Evolutionary conservation across 768 basidiomycete genomes (phyloP), one percentile per base, ranked within the genome.

Genomic region (Boletus reticuloceps): DNA sequence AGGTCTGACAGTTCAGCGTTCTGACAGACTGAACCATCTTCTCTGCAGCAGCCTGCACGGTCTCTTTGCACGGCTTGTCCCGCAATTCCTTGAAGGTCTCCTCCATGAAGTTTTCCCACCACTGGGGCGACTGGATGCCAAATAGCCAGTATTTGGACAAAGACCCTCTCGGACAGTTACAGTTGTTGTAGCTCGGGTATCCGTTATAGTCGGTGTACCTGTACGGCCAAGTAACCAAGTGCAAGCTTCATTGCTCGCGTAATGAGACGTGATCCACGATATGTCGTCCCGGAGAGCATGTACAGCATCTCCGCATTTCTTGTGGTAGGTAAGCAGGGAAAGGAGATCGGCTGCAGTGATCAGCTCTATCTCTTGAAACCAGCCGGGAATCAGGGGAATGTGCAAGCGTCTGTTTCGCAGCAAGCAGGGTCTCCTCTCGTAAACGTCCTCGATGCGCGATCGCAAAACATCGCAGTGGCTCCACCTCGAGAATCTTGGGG

Each of bases 381-480:
- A 60, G 4, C 34, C 20, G 0, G 67, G 63, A 5, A 64, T 59
- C 40, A 72, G 55, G 0, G 72, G 64, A 20, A 60, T n/a, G 51
- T 25, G 58, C 51, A 50, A 75, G 53, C 7, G 72, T 69, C 29
- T 59, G 53, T 19, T 55, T 65, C 6, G 74, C 70, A 16, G 74
- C 69, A 4, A 66, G 53, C 6, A 59, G 34, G 0, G 67, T 66
- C 38, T 73, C 64, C 6, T 60, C 58, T 19, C 49, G 50, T 36
- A 69, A 53, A 1, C 52, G 31, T 16, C 66, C 68, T 17, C 54
- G 63, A 45, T 60, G 58, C 1, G 71, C 70, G 6, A 74, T 64
- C 1, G 68, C 72, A 51, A 69, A 75, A 19, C 66, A 64, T 1
- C 68, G 64, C 11, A 75, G 19, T 0, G 73, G 59, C 6, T 65